Conservation (phyloP, 345 rosid genomes). For the Pseudoturritis turrita region DNA sequence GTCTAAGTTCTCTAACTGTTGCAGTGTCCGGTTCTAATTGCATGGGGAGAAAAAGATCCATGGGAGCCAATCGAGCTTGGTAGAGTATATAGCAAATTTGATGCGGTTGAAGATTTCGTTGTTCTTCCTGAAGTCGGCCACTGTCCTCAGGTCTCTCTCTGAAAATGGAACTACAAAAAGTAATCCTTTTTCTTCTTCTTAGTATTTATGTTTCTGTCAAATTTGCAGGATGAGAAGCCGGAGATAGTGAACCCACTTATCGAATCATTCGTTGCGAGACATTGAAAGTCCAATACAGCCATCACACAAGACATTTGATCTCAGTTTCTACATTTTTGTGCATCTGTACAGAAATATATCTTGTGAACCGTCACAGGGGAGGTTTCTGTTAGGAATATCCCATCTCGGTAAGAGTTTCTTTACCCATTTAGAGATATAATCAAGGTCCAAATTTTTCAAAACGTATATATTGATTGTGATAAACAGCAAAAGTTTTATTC, state of each 20-base stretch:
- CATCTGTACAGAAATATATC: conserved; percentile 18
- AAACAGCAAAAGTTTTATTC: not conserved
- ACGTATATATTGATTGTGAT: not conserved
- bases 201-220: not conserved
- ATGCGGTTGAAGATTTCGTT: conserved; percentile 65
- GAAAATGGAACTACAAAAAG: not conserved
- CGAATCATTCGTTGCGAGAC: conserved; percentile 67
- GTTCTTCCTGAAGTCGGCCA: conserved; percentile 79
- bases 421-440: not conserved
- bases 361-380: not conserved
- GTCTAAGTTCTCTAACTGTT: not conserved
- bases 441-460: not conserved
- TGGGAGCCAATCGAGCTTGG: conserved; percentile 92
- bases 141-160: conserved; percentile 75
- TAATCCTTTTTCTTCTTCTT: not conserved
- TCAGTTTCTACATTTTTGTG: not conserved
- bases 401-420: not conserved
- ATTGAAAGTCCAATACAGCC: conserved; percentile 21
- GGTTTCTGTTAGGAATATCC: too few relatives aligned
- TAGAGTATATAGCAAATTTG: conserved; percentile 51
- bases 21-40: conserved; percentile 85
- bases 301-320: not conserved
- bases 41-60: conserved; percentile 97
- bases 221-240: conserved; percentile 78
- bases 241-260: conserved; percentile 82